Conservation (phyloP, 768 basidiomycete genomes). For the Pleurotus citrinopileatus region DNA sequence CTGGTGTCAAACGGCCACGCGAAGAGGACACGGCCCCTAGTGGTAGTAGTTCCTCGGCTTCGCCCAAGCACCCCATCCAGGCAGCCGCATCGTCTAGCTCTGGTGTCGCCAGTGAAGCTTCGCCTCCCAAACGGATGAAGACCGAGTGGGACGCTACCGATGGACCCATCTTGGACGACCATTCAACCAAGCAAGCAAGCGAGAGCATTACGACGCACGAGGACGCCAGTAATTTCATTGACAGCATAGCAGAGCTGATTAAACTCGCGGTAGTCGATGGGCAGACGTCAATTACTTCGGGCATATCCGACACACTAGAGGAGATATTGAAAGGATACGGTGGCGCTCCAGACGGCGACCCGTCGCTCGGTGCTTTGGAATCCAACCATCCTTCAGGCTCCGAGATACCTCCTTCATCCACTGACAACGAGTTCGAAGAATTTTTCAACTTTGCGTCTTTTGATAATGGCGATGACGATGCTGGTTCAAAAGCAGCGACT, state of each 20-base stretch:
- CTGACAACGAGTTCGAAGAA: slow-evolving; percentile 51
- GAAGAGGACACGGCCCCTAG: slow-evolving; percentile 47
- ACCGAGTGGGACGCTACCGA: slow-evolving; percentile 80
- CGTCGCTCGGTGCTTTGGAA: slow-evolving; percentile 30
- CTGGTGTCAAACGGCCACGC: slow-evolving; percentile 39
- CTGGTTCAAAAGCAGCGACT: slow-evolving; percentile 63
- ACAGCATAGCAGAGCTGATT: slow-evolving; percentile 62
- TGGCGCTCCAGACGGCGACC: slow-evolving; percentile 28
- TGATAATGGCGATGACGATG: slow-evolving; percentile 57
- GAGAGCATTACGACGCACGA: slow-evolving; percentile 64
- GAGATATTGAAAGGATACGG: slow-evolving; percentile 58
- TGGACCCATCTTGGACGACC: slow-evolving; percentile 48
- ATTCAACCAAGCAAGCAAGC: slow-evolving; percentile 40
- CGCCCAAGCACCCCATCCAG: slow-evolving; percentile 18
- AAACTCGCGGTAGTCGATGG: slow-evolving; percentile 47
- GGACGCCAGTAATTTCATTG: slow-evolving; percentile 60
- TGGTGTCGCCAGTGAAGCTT: slow-evolving; percentile 44
- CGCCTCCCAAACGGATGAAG: slow-evolving; percentile 71
- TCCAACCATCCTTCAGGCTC: slow-evolving; percentile 1
- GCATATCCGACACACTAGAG: slow-evolving; percentile 60
- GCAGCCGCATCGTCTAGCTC: slow-evolving; percentile 24
- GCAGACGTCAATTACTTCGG: slow-evolving; percentile 39
- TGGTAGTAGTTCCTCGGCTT: slow-evolving; percentile 18
- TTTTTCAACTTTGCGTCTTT: slow-evolving; percentile 72
- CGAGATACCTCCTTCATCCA: slow-evolving; percentile 21